These are phyloP conservation scores for Hirschioporus abietinus DNA, from an alignment of 768 basidiomycete genomes.

Conservation along the genomic window DNA sequence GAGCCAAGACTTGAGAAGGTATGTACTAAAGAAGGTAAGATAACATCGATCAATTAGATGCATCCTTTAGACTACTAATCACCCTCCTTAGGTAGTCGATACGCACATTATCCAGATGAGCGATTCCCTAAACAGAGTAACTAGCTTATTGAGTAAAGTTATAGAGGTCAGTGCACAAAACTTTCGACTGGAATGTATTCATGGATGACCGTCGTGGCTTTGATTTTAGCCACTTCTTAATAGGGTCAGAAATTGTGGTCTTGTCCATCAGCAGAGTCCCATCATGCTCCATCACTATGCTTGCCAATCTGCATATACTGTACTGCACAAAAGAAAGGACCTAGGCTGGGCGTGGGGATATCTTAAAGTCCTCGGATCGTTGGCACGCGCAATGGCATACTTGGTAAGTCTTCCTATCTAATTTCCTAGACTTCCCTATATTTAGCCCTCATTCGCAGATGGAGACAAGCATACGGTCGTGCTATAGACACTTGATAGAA, in stretches of 20 bases:
- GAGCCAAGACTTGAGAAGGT: constrained; percentile 79
- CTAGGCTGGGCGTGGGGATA: constrained; percentile 46
- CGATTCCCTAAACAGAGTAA: constrained; percentile 57
- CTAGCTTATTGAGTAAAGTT: constrained; percentile 59
- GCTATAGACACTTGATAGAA: constrained; percentile 32
- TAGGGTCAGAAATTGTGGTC: constrained; percentile 27
- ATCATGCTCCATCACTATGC: constrained; percentile 61
- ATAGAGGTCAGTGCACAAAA: constrained; percentile 57
- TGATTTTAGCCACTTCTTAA: constrained; percentile 32
- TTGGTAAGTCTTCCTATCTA: constrained; percentile 46
- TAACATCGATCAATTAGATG: constrained; percentile 4
- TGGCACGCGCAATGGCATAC: constrained; percentile 86
- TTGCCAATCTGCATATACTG: constrained; percentile 38
- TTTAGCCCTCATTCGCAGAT: constrained; percentile 39
- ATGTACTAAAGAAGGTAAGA: constrained; percentile 81
- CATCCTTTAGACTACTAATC: constrained; percentile 9
- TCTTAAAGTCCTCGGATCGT: constrained; percentile 44
- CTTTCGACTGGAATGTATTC: constrained; percentile 6
- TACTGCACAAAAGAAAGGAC: constrained; percentile 27
- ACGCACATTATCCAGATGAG: constrained; percentile 75
- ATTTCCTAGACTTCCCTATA: constrained; percentile 7
- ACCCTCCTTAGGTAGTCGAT: constrained; percentile 51
- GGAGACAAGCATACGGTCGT: constrained; percentile 79
- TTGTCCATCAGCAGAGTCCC: constrained; percentile 53
- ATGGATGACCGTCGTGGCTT: not conserved